phyloP scores from a whole-genome alignment of 2,329 filamentous ascomycete genomes.

The Xylariaceae sp. region DNA sequence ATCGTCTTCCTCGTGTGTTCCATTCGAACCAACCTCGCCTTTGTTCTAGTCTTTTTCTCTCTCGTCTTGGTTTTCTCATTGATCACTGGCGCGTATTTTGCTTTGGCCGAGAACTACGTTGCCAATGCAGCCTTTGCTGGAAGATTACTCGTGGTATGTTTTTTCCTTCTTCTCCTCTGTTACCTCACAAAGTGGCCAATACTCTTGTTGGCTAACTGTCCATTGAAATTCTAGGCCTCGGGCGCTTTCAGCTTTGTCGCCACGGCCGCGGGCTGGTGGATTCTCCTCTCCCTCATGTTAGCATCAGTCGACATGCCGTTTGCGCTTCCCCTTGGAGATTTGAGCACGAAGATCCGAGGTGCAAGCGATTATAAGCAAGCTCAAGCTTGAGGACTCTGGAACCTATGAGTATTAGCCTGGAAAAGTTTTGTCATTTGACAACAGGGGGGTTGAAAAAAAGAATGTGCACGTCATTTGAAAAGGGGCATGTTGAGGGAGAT shows the following conservation, averaged over 20 bases:
- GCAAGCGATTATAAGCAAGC: slow-evolving; percentile 14
- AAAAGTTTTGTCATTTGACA: too few species aligned
- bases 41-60: slow-evolving; percentile 64
- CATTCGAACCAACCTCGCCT: slow-evolving; percentile 67
- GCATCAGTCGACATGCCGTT: slow-evolving; percentile 21
- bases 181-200: too few species aligned
- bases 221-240: slow-evolving; percentile 12
- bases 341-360: slow-evolving; percentile 18
- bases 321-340: slow-evolving; percentile 18
- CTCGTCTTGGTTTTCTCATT: slow-evolving; percentile 57
- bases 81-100: slow-evolving; percentile 59
- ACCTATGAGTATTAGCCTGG: too few species aligned
- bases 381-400: slow-evolving; percentile 9
- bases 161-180: background rate
- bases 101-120: slow-evolving; percentile 41
- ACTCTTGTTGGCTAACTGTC: too few species aligned
- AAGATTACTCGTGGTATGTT: slow-evolving; percentile 28
- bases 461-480: too few species aligned
- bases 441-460: too few species aligned
- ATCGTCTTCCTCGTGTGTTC: slow-evolving; percentile 66
- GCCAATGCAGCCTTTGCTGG: slow-evolving; percentile 29
- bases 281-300: slow-evolving; percentile 18
- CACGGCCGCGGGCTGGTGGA: slow-evolving; percentile 20
- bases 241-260: slow-evolving; percentile 18
- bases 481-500: too few species aligned